Percentiles rank a stretch among this genome's conserved stretches.
Evolutionary conservation across 768 basidiomycete species (phyloP).

Genomic region (Termitomyces sp.): DNA sequence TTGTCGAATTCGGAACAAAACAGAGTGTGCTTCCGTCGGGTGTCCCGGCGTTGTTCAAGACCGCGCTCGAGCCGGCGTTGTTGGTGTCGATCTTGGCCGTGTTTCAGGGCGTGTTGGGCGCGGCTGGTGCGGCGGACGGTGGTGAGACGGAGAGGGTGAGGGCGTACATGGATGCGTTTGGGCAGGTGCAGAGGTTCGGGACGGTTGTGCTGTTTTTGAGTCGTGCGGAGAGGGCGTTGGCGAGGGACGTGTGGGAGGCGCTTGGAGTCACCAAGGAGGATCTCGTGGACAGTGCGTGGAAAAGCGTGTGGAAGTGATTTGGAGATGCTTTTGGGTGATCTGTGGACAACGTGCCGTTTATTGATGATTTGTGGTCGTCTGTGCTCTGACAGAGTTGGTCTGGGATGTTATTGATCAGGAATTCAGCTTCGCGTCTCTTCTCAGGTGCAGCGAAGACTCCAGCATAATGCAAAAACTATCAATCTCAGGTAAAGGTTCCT

Average conservation of each 20-base stretch:
- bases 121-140: constrained; percentile 2
- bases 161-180: constrained; percentile 48
- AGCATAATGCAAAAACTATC: too few relatives aligned
- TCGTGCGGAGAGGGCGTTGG: constrained; percentile 42
- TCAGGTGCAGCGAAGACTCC: too few relatives aligned
- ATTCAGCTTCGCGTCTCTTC: too few relatives aligned
- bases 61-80: constrained; percentile 61
- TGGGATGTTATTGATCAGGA: too few relatives aligned
- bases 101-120: constrained; percentile 30
- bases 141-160: constrained; percentile 10
- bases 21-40: constrained; percentile 51
- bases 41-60: constrained; percentile 61
- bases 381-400: too few relatives aligned
- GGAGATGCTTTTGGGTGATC: too few relatives aligned
- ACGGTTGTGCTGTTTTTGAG: constrained; percentile 64
- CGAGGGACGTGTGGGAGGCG: constrained; percentile 38
- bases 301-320: constrained; percentile 9
- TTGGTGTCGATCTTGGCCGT: constrained; percentile 53
- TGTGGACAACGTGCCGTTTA: too few relatives aligned
- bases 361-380: neutral
- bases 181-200: constrained; percentile 52
- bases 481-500: too few relatives aligned
- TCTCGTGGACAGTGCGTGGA: constrained; percentile 20
- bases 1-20: constrained; percentile 16
- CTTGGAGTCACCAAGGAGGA: constrained; percentile 23